phyloP scores from a whole-genome alignment of 2,329 filamentous ascomycete genomes.

The Trichoderma sp. region DNA sequence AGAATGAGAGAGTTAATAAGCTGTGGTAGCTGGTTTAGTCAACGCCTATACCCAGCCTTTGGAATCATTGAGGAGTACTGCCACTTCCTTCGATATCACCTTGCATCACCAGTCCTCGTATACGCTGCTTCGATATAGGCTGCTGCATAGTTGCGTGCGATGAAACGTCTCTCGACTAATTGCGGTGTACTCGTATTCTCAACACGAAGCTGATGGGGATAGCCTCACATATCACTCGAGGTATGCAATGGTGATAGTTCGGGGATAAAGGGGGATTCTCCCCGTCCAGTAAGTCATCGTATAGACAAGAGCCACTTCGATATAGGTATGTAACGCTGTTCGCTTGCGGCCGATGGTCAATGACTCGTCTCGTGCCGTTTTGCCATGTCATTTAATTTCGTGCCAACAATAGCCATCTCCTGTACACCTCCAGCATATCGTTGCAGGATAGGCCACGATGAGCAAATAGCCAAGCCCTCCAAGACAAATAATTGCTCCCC shows the following conservation, averaged over 20 bases:
- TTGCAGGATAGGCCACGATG: background rate
- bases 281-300: background rate
- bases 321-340: background rate
- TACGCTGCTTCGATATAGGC: background rate
- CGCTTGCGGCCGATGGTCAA: background rate
- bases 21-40: background rate
- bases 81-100: background rate
- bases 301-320: background rate
- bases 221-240: background rate
- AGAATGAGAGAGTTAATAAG: background rate
- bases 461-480: background rate
- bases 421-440: background rate
- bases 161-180: background rate
- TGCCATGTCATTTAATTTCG: background rate
- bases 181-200: background rate
- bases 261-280: background rate
- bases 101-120: background rate
- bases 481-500: background rate
- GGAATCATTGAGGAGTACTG: background rate
- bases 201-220: background rate
- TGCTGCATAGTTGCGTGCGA: background rate
- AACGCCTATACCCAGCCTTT: background rate
- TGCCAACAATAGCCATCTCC: background rate
- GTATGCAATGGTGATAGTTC: background rate
- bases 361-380: background rate